Evolutionary conservation across 345 rosid species (phyloP), one percentile per base, ranked within the genome.

Genomic region (Viola odorata): DNA sequence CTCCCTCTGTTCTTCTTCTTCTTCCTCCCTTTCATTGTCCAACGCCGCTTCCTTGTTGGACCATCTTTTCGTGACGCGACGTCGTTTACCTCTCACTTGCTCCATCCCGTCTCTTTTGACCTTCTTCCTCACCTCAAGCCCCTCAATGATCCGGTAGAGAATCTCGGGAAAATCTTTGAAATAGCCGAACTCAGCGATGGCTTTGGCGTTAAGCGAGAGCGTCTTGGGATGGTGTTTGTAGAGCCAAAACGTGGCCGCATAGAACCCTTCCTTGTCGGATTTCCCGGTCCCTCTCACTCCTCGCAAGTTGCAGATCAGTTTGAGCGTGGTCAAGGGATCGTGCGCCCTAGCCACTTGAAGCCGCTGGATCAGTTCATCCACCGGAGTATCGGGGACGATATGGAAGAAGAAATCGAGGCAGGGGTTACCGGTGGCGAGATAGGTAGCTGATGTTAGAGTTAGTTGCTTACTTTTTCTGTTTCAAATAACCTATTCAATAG

Each of bases 201-300:
- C 23, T 10, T 3, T 5, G 9, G 36, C 14, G 50, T 69, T 69
- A 15, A 17, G 12, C 6, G 73, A 66, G 0, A 69, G 73, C 7
- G 73, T 61, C 39, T 62, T 62, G 7, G 73, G 73, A 45, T 69
- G 73, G 45, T 37, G 36, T 5, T 12, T 0, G 23, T 58, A 41
- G 7, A 66, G 58, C 70, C 70, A 66, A 13, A 49, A 10, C 36
- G 66, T 56, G 0, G 72, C 50, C n/a, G 72, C 36, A 14, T 54
- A 68, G 56, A 68, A 68, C 23, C 72, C 72, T 15, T 61, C 62
- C 44, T 61, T 61, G 42, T 68, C 72, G 11, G 72, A 69, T 12
- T 69, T 62, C 1, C 73, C 73, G 8, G 73, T 69, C 3, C 73
- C 67, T 13, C 73, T 41, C 5, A 69, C 73, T 2, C 67, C 67